phyloP scores from a whole-genome alignment of 208 protist genomes.

The Jaenimonas drosophilae region DNA sequence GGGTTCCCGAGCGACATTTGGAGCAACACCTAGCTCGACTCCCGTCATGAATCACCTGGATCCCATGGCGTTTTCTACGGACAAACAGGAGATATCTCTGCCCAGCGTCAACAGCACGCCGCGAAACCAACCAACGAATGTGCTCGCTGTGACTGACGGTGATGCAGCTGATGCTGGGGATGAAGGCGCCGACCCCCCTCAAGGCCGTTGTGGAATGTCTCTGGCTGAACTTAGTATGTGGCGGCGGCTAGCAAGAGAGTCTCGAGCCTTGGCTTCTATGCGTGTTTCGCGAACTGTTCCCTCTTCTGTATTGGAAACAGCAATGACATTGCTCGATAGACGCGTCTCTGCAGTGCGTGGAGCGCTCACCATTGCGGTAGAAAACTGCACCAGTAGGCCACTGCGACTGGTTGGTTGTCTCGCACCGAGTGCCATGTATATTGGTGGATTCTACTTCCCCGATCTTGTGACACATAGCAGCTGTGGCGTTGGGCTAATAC shows the following conservation, averaged over 20 bases:
- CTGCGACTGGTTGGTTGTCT: conserved; percentile 38
- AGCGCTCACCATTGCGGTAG: conserved; percentile 33
- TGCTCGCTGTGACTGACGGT: too few species aligned
- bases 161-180: too few species aligned
- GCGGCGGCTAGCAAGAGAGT: conserved; percentile 37
- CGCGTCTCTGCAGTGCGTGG: conserved; percentile 20
- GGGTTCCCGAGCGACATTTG: too few species aligned
- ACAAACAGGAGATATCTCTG: too few species aligned
- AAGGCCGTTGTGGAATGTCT: conserved; percentile 32
- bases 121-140: too few species aligned
- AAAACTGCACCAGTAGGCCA: conserved; percentile 33
- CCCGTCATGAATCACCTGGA: too few species aligned
- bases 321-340: conserved; percentile 37
- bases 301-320: conserved; percentile 23
- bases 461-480: conserved; percentile 23
- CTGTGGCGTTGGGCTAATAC: conserved; percentile 46
- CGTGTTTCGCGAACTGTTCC: conserved; percentile 37
- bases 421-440: conserved; percentile 29
- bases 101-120: too few species aligned
- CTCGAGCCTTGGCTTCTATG: conserved; percentile 42
- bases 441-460: conserved; percentile 40
- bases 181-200: too few species aligned
- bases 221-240: conserved; percentile 38
- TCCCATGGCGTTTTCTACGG: too few species aligned
- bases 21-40: too few species aligned